Percentiles rank a stretch among this genome's conserved stretches.
phyloP scores from a whole-genome alignment of 495 filamentous ascomycete species.

The Platismatia glauca region DNA sequence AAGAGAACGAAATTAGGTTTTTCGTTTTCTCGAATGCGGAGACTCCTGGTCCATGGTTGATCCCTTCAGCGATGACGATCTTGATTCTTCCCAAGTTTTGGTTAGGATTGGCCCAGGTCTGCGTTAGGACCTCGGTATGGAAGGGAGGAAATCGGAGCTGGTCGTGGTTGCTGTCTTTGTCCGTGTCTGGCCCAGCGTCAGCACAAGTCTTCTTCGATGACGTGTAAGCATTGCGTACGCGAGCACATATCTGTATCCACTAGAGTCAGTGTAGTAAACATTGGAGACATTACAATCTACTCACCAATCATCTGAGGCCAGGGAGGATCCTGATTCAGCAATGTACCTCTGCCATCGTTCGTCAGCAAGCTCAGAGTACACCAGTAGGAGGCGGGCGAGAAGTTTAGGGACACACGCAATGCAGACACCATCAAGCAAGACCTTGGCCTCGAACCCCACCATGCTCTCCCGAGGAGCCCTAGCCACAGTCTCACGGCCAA shows the following conservation, averaged over 20 bases:
- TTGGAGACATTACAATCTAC: constrained; percentile 6
- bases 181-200: constrained; percentile 41
- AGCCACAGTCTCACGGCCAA: constrained; percentile 51
- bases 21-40: constrained; percentile 60
- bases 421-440: constrained; percentile 62
- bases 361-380: background rate
- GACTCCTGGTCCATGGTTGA: constrained; percentile 38
- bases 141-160: constrained; percentile 65
- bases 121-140: constrained; percentile 58
- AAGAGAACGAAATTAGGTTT: constrained; percentile 70
- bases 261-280: background rate
- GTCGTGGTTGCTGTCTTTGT: constrained; percentile 51
- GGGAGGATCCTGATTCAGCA: constrained; percentile 45
- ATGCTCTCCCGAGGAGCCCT: constrained; percentile 53
- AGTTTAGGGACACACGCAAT: constrained; percentile 45
- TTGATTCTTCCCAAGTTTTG: constrained; percentile 67
- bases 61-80: constrained; percentile 70
- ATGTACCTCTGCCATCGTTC: constrained; percentile 38
- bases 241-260: constrained; percentile 15
- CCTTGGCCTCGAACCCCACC: constrained; percentile 57
- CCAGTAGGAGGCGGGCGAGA: background rate
- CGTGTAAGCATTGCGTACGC: constrained; percentile 9
- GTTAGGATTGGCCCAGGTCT: constrained; percentile 62
- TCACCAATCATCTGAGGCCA: constrained; percentile 56
- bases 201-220: constrained; percentile 3